Percentiles rank a stretch among this genome's conserved stretches.
phyloP scores from a whole-genome alignment of 148 eudicot genomes.

The Talinum fruticosum region DNA sequence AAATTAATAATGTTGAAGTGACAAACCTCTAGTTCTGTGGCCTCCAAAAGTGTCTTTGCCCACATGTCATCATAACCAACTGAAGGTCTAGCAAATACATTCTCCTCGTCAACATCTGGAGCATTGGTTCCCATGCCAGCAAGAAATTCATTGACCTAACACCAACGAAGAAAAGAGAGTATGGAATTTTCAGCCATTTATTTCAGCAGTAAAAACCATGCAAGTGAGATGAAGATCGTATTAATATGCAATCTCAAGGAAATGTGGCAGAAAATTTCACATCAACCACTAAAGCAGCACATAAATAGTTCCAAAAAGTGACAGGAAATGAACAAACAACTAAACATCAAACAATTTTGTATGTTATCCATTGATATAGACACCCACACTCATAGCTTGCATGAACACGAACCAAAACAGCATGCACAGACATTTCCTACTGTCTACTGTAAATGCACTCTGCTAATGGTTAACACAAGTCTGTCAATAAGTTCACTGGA shows the following conservation, averaged over 20 bases:
- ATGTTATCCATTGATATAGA: background rate
- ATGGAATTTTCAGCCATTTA: background rate
- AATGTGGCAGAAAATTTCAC: background rate
- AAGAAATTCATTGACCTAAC: conserved; percentile 91
- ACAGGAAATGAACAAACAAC: background rate
- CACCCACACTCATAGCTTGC: background rate
- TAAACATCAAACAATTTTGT: background rate
- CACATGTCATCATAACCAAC: conserved; percentile 94
- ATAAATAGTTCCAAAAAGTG: background rate
- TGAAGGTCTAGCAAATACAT: conserved; percentile 71
- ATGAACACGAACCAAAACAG: background rate
- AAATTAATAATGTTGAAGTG: background rate
- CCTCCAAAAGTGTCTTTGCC: conserved; percentile 95
- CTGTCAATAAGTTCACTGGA: background rate
- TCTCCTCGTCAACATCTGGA: conserved; percentile 96
- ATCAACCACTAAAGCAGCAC: background rate
- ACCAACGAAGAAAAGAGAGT: conserved; percentile 11
- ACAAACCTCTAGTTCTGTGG: conserved; percentile 72
- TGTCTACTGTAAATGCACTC: background rate
- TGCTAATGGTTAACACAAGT: background rate
- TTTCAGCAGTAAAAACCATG: background rate
- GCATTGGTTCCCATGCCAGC: conserved; percentile 99
- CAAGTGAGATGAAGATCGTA: background rate
- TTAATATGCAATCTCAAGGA: background rate
- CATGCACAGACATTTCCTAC: background rate